Evolutionary conservation across 495 filamentous ascomycete species (phyloP).

Genomic region (Penicillium antarcticum): DNA sequence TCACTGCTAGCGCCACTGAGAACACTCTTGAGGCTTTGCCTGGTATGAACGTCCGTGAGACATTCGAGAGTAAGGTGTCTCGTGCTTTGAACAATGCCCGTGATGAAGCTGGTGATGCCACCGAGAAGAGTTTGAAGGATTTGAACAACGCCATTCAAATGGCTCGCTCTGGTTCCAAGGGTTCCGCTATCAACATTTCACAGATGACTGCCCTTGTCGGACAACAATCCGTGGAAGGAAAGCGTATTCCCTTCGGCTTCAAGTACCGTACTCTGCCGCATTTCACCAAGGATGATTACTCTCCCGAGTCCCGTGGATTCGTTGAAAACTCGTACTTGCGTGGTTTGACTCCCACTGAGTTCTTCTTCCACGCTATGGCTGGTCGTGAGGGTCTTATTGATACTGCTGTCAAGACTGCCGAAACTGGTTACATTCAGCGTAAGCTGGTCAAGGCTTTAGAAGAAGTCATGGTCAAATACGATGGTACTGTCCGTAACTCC

Average conservation of each 20-base stretch:
- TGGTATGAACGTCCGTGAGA: constrained; percentile 97
- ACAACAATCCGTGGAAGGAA: constrained; percentile 96
- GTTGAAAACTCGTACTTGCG: constrained; percentile 99
- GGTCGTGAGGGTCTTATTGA: constrained; percentile 99
- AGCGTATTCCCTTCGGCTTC: constrained; percentile 99
- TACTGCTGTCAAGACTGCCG: constrained; percentile 98
- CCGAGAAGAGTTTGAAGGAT: constrained; percentile 89
- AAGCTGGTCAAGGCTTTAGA: constrained; percentile 97
- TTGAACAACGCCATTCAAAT: constrained; percentile 93
- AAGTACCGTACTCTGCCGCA: constrained; percentile 96
- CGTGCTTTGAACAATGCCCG: constrained; percentile 91
- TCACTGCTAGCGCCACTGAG: constrained; percentile 73
- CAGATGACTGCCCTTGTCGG: constrained; percentile 98
- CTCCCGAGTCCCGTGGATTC: constrained; percentile 92
- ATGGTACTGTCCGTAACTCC: constrained; percentile 95
- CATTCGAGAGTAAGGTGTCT: constrained; percentile 93
- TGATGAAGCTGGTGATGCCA: constrained; percentile 90
- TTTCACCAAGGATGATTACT: constrained; percentile 99
- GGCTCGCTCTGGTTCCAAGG: constrained; percentile 95
- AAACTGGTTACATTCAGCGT: constrained; percentile 98
- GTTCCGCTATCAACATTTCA: constrained; percentile 97
- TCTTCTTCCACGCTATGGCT: constrained; percentile 99
- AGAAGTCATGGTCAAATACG: constrained; percentile 96
- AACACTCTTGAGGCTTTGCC: constrained; percentile 85
- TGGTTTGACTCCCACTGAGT: constrained; percentile 91